Evolutionary conservation across 768 basidiomycete species (phyloP).

Genomic region (Punctularia strigosozonata): DNA sequence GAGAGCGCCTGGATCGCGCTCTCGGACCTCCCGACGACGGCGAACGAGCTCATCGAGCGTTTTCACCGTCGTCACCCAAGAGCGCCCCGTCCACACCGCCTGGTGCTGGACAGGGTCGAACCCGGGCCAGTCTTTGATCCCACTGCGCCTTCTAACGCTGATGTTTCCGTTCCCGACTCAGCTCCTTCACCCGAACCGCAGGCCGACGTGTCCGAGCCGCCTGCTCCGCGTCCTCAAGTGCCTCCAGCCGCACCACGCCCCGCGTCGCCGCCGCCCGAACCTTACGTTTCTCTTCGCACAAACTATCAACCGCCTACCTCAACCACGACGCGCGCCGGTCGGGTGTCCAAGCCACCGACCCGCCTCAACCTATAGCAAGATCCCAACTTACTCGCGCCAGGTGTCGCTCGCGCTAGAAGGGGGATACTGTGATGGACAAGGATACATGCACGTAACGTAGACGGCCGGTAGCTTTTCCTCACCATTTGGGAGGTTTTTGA

Average conservation of each 20-base stretch:
- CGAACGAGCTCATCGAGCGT: constrained; percentile 18
- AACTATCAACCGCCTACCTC: constrained; percentile 12
- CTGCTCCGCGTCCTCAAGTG: constrained; percentile 1
- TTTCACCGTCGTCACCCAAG: constrained; percentile 23
- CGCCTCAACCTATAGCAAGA: constrained; percentile 1
- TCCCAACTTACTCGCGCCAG: neutral
- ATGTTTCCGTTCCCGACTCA: neutral
- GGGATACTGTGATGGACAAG: constrained; percentile 7
- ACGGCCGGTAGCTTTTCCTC: no score
- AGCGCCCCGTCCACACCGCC: constrained; percentile 17
- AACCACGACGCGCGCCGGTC: constrained; percentile 13
- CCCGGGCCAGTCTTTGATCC: no score
- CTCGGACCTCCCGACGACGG: constrained; percentile 20
- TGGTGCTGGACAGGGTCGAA: no score
- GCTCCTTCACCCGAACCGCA: neutral
- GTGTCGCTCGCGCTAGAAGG: constrained; percentile 3
- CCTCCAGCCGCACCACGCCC: constrained; percentile 4
- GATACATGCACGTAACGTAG: no score
- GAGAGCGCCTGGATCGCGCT: constrained; percentile 25
- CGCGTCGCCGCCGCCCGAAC: constrained; percentile 3
- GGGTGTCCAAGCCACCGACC: constrained; percentile 9
- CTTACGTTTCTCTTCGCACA: constrained; percentile 5
- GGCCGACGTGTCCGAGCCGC: neutral
- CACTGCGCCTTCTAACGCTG: constrained; percentile 1
- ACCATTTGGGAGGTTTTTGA: no score